Evolutionary conservation across 352 stramenopile genomes (phyloP).

Genomic region (Pythium biforme): DNA sequence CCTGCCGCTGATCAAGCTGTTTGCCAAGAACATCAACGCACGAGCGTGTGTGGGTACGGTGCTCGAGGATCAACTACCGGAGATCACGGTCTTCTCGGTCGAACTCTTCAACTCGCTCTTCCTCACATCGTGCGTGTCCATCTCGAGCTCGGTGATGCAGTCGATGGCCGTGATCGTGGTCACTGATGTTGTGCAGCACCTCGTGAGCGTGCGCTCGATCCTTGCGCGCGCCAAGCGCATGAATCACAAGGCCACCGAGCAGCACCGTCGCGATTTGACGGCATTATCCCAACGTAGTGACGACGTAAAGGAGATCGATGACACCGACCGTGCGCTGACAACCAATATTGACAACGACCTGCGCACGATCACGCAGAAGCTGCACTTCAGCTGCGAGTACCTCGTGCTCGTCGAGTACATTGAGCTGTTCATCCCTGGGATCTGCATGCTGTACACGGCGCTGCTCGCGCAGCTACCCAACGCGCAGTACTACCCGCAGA

Average conservation of each 20-base stretch:
- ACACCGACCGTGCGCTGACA: not conserved
- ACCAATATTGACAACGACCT: not conserved
- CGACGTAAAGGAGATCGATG: not conserved
- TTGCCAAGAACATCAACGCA: conserved; percentile 7
- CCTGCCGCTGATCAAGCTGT: conserved; percentile 16
- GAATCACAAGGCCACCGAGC: not conserved
- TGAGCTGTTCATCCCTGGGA: conserved; percentile 24
- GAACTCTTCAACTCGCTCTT: conserved; percentile 38
- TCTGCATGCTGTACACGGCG: conserved; percentile 15
- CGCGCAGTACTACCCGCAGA: conserved; percentile 15
- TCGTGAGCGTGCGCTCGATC: not conserved
- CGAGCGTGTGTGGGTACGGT: conserved; percentile 9
- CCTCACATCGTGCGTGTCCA: conserved; percentile 27
- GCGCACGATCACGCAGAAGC: conserved; percentile 7
- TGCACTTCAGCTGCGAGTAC: conserved; percentile 25
- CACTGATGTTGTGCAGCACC: conserved; percentile 1
- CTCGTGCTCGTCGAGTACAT: conserved; percentile 30
- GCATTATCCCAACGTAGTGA: not conserved
- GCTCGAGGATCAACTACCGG: conserved; percentile 29
- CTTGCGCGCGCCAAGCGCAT: not conserved
- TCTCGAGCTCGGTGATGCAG: conserved; percentile 6
- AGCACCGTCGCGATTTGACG: not conserved
- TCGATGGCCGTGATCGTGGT: conserved; percentile 2
- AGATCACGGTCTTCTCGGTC: conserved; percentile 32
- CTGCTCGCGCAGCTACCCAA: conserved; percentile 16